Conservation (phyloP, 2,329 filamentous ascomycete genomes). For the Aspergillus novofumigatus region DNA sequence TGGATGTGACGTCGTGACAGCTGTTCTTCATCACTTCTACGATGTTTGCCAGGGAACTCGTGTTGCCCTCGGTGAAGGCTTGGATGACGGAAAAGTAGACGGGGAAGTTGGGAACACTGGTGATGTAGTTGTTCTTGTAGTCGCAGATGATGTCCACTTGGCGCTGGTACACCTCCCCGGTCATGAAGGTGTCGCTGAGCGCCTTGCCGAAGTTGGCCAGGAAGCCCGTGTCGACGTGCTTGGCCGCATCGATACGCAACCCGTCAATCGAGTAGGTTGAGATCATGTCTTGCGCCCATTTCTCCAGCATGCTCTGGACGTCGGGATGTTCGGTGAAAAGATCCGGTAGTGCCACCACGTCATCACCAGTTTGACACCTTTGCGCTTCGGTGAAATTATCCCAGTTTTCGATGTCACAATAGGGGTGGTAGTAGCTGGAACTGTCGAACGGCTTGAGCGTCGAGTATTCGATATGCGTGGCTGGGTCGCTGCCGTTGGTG, state of each 20-base stretch:
- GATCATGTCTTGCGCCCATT: conserved; percentile 41
- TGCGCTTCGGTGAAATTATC: conserved; percentile 33
- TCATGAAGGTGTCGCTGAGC: conserved; percentile 41
- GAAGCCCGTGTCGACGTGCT: conserved; percentile 45
- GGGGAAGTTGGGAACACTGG: conserved; percentile 47
- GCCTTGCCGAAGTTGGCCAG: conserved; percentile 36
- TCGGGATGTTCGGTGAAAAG: conserved; percentile 42
- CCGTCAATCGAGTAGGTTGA: conserved; percentile 47
- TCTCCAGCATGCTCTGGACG: conserved; percentile 37
- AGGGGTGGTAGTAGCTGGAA: conserved; percentile 23
- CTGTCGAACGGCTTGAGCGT: conserved; percentile 25
- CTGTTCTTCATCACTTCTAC: conserved; percentile 20
- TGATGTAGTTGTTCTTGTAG: conserved; percentile 38
- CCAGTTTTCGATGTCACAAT: conserved; percentile 31
- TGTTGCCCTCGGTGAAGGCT: conserved; percentile 31
- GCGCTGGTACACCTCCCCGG: conserved; percentile 44
- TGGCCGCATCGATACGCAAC: conserved; percentile 48
- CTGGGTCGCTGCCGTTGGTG: conserved; percentile 24
- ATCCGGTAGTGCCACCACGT: conserved; percentile 44
- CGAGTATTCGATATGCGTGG: conserved; percentile 22
- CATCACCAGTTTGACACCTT: conserved; percentile 50
- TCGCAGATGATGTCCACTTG: conserved; percentile 36
- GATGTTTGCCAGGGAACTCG: conserved; percentile 21
- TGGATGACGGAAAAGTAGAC: conserved; percentile 35
- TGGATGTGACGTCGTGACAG: conserved; percentile 40